Percentiles rank a stretch among this genome's conserved stretches.
Evolutionary conservation across 768 basidiomycete species (phyloP).

Genomic region (Hydnum rufescens): DNA sequence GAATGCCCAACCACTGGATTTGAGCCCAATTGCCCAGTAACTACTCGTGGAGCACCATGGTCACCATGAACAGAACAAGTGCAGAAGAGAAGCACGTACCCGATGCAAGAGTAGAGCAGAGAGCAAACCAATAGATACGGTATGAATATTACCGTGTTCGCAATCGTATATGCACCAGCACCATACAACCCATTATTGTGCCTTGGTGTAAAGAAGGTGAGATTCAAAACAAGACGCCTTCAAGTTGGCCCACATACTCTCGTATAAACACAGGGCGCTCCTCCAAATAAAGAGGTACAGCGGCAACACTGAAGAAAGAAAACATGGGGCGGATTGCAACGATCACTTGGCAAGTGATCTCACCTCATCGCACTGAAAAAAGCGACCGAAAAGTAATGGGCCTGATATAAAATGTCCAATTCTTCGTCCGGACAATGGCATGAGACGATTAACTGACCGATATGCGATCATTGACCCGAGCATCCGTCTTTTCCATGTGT

Average conservation of each 20-base stretch:
- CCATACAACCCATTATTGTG: constrained; percentile 36
- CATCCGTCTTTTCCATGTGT: too few species aligned
- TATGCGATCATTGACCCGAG: constrained; percentile 16
- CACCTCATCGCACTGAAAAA: constrained; percentile 21
- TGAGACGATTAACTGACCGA: too few species aligned
- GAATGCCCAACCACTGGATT: too few species aligned
- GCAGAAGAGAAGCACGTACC: constrained; percentile 27
- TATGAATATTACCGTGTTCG: constrained; percentile 27
- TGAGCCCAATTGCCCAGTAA: too few species aligned
- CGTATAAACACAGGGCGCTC: too few species aligned
- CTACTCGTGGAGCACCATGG: constrained; percentile 32
- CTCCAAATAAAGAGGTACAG: too few species aligned
- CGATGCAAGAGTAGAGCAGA: constrained; percentile 28
- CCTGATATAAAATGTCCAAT: too few species aligned
- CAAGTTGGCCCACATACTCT: too few species aligned
- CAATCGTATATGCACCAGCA: constrained; percentile 31
- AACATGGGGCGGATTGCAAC: neutral
- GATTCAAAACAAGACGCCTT: constrained; percentile 42
- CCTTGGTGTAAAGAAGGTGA: constrained; percentile 35
- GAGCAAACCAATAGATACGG: constrained; percentile 36
- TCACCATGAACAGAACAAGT: constrained; percentile 38
- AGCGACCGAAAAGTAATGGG: constrained; percentile 32
- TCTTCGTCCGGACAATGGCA: too few species aligned
- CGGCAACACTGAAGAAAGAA: constrained; percentile 23
- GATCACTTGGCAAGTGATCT: constrained; percentile 7